phyloP scores from a whole-genome alignment of 208 protist genomes.

The Leishmania martiniquensis region DNA sequence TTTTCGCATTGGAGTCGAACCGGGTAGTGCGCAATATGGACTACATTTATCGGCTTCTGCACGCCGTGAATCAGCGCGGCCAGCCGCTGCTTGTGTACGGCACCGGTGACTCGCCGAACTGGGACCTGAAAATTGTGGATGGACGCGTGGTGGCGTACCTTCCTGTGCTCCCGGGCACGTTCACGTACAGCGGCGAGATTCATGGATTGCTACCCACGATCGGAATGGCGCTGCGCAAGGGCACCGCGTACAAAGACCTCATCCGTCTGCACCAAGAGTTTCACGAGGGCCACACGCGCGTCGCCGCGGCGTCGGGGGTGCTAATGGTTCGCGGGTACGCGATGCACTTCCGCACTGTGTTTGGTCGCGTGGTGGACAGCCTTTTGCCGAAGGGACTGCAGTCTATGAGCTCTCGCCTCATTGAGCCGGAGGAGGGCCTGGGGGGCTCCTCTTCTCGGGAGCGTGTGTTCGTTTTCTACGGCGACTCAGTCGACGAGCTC shows the following conservation, averaged over 20 bases:
- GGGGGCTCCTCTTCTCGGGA: conserved; percentile 43
- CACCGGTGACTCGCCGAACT: conserved; percentile 57
- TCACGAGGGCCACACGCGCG: conserved; percentile 61
- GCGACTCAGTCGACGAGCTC: conserved; percentile 74
- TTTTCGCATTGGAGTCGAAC: conserved; percentile 82
- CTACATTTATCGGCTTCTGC: conserved; percentile 80
- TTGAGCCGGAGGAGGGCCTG: conserved; percentile 80
- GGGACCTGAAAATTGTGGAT: conserved; percentile 78
- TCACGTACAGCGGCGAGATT: conserved; percentile 84
- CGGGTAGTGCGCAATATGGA: conserved; percentile 71
- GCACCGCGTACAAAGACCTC: conserved; percentile 84
- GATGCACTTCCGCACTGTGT: conserved; percentile 89
- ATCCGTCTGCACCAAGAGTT: conserved; percentile 90
- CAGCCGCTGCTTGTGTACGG: conserved; percentile 81
- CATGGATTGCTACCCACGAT: conserved; percentile 90
- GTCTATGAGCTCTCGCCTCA: conserved; percentile 84
- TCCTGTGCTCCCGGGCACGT: conserved; percentile 76
- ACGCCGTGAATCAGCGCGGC: conserved; percentile 71
- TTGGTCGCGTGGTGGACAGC: conserved; percentile 90
- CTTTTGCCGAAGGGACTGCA: conserved; percentile 85
- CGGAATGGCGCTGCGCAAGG: conserved; percentile 65
- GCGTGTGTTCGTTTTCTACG: conserved; percentile 91
- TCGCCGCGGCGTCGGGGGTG: conserved; percentile 48
- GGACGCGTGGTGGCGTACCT: conserved; percentile 88
- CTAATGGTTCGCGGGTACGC: conserved; percentile 89